Evolutionary conservation across 257 asterid species (phyloP).

Genomic region (Linaria vulgaris): DNA sequence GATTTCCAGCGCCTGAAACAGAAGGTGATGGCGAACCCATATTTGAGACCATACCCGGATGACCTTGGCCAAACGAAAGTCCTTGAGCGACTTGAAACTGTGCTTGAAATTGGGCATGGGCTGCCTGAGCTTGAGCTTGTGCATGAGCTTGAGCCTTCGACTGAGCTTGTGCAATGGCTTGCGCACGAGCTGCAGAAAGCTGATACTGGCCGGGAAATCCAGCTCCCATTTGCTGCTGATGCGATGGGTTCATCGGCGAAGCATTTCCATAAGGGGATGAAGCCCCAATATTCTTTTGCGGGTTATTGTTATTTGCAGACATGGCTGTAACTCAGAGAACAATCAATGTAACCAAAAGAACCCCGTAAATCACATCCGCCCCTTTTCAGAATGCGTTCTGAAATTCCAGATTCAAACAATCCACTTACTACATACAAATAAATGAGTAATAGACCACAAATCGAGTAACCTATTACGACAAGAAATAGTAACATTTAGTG

Average conservation of each 20-base stretch:
- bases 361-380: constrained; percentile 19
- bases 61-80: constrained; percentile 67
- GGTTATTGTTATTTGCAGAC: constrained; percentile 82
- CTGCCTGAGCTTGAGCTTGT: constrained; percentile 51
- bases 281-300: constrained; percentile 70
- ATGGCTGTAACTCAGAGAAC: constrained; percentile 36
- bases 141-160: constrained; percentile 65
- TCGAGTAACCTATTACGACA: too few relatives aligned
- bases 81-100: constrained; percentile 75
- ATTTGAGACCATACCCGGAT: constrained; percentile 53
- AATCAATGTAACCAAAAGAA: constrained; percentile 20
- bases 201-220: constrained; percentile 75
- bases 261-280: constrained; percentile 84
- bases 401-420: not conserved
- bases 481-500: too few relatives aligned
- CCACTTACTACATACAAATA: too few relatives aligned
- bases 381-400: constrained; percentile 27
- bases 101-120: constrained; percentile 74
- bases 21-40: constrained; percentile 77
- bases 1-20: constrained; percentile 64
- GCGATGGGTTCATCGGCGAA: constrained; percentile 53
- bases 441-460: too few relatives aligned
- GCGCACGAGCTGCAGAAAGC: constrained; percentile 79
- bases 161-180: constrained; percentile 83
- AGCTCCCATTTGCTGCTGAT: constrained; percentile 65